These are phyloP conservation scores for Castanopsis chinensis DNA, from an alignment of 306 rosid species.

Conservation along the genomic window DNA sequence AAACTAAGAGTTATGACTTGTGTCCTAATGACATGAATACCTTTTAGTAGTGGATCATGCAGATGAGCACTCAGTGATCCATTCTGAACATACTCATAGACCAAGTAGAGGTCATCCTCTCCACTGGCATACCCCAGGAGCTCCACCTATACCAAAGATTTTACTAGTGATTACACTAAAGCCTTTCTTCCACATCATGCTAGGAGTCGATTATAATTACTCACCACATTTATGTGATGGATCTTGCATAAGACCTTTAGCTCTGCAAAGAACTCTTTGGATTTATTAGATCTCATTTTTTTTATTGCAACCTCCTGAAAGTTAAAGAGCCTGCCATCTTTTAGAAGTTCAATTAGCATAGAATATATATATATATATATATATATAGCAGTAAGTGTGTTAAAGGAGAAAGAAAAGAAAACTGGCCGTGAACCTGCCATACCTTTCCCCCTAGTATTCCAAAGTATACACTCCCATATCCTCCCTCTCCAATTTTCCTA, in stretches of 20 bases:
- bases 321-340: slow-evolving; percentile 22
- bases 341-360: background rate
- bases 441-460: slow-evolving; percentile 67
- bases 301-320: slow-evolving; percentile 83
- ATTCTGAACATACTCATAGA: slow-evolving; percentile 70
- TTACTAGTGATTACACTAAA: slow-evolving; percentile 4
- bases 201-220: background rate
- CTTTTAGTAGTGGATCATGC: slow-evolving; percentile 75
- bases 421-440: slow-evolving; percentile 16
- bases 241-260: slow-evolving; percentile 68
- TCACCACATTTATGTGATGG: slow-evolving; percentile 44
- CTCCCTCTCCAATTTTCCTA: slow-evolving; percentile 74
- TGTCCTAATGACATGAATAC: slow-evolving; percentile 25
- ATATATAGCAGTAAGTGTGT: background rate
- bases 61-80: slow-evolving; percentile 80
- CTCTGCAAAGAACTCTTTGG: slow-evolving; percentile 73
- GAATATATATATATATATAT: no score
- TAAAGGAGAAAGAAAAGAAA: background rate
- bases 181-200: background rate
- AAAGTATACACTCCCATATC: slow-evolving; percentile 70
- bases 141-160: slow-evolving; percentile 61
- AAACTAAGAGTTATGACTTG: background rate
- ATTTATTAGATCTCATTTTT: slow-evolving; percentile 76
- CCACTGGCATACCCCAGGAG: slow-evolving; percentile 44
- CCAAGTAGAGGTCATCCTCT: slow-evolving; percentile 61